Base-by-base conservation (phyloP, 495 filamentous ascomycete species). In the Penicillium flavigenum region DNA sequence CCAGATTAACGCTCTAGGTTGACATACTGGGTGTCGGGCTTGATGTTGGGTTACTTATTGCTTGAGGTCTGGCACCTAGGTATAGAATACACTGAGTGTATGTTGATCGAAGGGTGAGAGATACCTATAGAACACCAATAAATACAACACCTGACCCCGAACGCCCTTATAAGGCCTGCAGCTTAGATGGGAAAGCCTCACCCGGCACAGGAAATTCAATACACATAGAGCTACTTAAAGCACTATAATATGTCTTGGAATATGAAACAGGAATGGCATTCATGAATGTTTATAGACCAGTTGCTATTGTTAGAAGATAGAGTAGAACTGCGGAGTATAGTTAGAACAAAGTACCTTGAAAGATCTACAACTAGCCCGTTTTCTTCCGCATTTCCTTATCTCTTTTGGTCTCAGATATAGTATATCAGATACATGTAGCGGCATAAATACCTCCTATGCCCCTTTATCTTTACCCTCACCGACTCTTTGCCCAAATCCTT, bases 1-100 rank as follows among this genome's bases (percentile, higher is more conserved):
- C 55, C 66, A 72, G 26, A 72, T 62, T 0, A 73, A 69, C 47
- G 72, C 69, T 3, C 55, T 74, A 49, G 64, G 67, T 10, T 39
- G 5, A 34, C 20, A 12, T 4, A 24, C 22, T 24, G 0, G 4
- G 22, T 24, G 22, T 22, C 22, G 22, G 22, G 22, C 22, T 22
- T 22, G 22, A 22, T 22, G 22, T 22, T 22, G 22, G 22, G 22
- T 22, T 22, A 22, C 22, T 22, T 2, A 22, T 22, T 3, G 36
- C 6, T 39, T 39, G 36, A 45, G 24, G 24, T 46, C 22, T n/a
- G 14, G 16, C 3, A 27, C 19, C 22, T 29, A 46, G 8, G 16
- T 39, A 16, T 39, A 16, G 36, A 39, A 12, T 36, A 36, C 5
- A 16, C 5, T 5, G 34, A 36, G 34, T 36, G 26, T 27, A 27